Evolutionary conservation across 495 filamentous ascomycete genomes (phyloP), one percentile per base, ranked within the genome.

Genomic region (Penicillium crystallinum): DNA sequence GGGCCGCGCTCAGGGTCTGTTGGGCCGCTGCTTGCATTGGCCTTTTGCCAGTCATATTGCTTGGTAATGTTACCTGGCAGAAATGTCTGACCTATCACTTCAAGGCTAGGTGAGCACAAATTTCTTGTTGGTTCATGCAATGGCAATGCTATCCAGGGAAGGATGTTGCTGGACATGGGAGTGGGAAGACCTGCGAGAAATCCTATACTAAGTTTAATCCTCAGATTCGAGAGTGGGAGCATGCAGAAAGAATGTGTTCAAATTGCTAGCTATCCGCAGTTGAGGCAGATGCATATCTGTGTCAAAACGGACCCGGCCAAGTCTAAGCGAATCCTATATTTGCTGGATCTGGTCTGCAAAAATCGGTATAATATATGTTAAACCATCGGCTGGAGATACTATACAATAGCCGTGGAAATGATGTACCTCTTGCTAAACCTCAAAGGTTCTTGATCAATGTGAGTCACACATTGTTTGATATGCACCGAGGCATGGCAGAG

Each of bases 1-100:
- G 54, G 59, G 53, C 56, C 56, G 54, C 56, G 52, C 62, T 58
- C 57, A 60, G 52, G 38, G 34, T 41, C 42, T 40, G 49, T 54
- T 52, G 44, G 38, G 46, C 33, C 19, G 45, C 42, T 51, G 45
- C 41, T 54, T 46, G 36, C 46, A 49, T 31, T 3, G 30, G 37
- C 17, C 9, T 21, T n/a, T 4, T 29, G 44, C 56, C 62, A 58
- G 57, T 61, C 46, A n/a, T 23, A 17, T 15, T 36, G 36, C 46
- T 39, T 15, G 43, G 40, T 23, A 4, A 37, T 48, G 56, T 61
- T 63, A 65, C 59, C 46, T 61, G 45, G 36, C 54, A 53, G 46
- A 15, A 35, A 21, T 52, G 33, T 51, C 53, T 36, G 46, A 40
- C 42, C 52, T 40, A 50, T 56, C 14, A 14, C 15, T 14, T 53